Base-by-base conservation (phyloP, 305 asterid genomes). In the Plantago rigida region DNA sequence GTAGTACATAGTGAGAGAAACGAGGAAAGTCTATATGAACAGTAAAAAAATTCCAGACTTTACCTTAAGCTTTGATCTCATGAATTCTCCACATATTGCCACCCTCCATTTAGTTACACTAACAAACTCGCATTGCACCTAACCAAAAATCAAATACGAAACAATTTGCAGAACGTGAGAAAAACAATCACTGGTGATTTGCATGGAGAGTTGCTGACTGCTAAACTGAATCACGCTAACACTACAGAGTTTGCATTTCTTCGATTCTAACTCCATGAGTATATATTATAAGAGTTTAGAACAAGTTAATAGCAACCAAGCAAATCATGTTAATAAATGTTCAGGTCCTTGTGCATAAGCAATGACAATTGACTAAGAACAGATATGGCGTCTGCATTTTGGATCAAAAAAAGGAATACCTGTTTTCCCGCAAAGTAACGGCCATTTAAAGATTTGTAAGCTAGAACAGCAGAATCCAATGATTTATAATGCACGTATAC, bases 381-480 rank as follows among this genome's bases (percentile, higher is more conserved):
- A 51, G 54, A 9, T 29, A 22, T 13, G 47, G 6, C 19, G 2
- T 3, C 5, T 28, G 44, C 10, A 53, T 53, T 58, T 66, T 66
- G 55, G 64, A 64, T 64, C 47, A 60, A 66, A 19, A 72, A 60
- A 50, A 74, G 76, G 52, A 66, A 56, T 73, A 92, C 99, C 96
- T 81, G 95, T 76, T 89, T 92, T 60, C 94, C 87, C 48, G 96
- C 99, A 72, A 84, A 92, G 81, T 82, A 92, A 64, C 99, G 99
- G 34, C 95, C 97, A 63, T 86, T 88, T 72, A 74, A 77, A 63
- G 91, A 79, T 52, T 71, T 76, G 72, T 80, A 82, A 70, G 99
- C 89, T 77, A 74, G 71, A 71, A 79, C 80, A 19, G 97, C 91
- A 66, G 93, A 84, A 70, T 89, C 97, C 78, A 88, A 74, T 56